Conservation (phyloP, 352 stramenopile genomes). For the Pythium folliculosum region DNA sequence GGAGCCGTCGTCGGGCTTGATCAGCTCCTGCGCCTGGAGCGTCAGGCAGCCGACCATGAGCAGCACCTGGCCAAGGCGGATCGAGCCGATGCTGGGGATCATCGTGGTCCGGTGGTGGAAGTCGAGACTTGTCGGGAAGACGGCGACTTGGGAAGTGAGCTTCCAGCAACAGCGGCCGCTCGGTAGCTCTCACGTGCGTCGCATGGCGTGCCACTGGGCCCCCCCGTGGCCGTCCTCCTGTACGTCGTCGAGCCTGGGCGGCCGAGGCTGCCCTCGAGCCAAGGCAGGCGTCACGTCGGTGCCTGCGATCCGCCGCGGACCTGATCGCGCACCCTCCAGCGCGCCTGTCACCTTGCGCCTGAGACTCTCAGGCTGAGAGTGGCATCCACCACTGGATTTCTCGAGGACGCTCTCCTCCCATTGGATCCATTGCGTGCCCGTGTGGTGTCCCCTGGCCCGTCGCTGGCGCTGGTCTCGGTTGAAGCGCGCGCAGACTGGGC, state of each 20-base stretch:
- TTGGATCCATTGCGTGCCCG: neutral
- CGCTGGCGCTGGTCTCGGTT: conserved; percentile 7
- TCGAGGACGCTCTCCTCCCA: conserved; percentile 3
- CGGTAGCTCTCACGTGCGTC: neutral
- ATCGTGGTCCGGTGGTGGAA: conserved; percentile 14
- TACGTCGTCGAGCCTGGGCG: too few relatives aligned
- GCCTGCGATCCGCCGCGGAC: too few relatives aligned
- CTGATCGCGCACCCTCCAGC: too few relatives aligned
- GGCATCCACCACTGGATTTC: conserved; percentile 30
- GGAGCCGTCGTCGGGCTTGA: conserved; percentile 31
- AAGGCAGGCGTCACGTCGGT: too few relatives aligned
- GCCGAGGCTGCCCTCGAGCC: too few relatives aligned
- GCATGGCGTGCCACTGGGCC: too few relatives aligned
- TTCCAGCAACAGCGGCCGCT: neutral
- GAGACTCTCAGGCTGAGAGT: too few relatives aligned
- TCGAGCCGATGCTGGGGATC: conserved; percentile 23
- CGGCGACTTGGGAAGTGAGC: conserved; percentile 26
- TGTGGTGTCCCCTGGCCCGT: neutral
- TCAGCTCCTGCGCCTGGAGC: conserved; percentile 23
- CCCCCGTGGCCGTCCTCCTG: too few relatives aligned
- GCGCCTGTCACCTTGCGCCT: too few relatives aligned
- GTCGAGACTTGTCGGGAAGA: neutral
- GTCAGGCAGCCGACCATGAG: conserved; percentile 24
- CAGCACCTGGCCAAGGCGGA: conserved; percentile 25
- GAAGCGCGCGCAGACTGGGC: conserved; percentile 8